phyloP scores from a whole-genome alignment of 345 rosid genomes.

The Atalantia buxifolia region DNA sequence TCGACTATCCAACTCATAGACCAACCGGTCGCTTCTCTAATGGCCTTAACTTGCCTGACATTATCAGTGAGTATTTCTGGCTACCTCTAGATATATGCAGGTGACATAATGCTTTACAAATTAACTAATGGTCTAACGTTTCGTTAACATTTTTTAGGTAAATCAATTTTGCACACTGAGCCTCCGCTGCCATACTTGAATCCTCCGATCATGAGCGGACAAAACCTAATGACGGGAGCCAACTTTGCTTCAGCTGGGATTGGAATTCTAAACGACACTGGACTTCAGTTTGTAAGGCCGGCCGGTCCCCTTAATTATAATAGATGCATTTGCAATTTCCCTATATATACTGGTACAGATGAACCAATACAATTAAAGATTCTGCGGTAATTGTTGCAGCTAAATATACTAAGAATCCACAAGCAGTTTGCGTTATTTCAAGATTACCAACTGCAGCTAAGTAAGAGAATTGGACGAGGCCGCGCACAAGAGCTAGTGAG shows the following conservation, averaged over 20 bases:
- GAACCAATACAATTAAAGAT: no score
- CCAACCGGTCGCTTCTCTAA: slow-evolving; percentile 82
- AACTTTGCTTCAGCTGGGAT: slow-evolving; percentile 93
- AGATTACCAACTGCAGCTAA: slow-evolving; percentile 50
- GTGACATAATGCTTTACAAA: no score
- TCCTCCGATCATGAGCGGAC: slow-evolving; percentile 46
- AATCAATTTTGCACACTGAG: slow-evolving; percentile 49
- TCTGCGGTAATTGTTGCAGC: slow-evolving; percentile 27
- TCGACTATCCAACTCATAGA: slow-evolving; percentile 63
- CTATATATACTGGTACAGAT: neutral
- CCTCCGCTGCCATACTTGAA: slow-evolving; percentile 73
- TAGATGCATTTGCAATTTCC: neutral
- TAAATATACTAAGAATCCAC: slow-evolving; percentile 62
- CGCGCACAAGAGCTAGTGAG: slow-evolving; percentile 44
- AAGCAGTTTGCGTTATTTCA: slow-evolving; percentile 56
- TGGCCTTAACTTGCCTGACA: slow-evolving; percentile 76
- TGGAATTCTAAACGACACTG: slow-evolving; percentile 87
- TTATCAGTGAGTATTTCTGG: slow-evolving; percentile 42
- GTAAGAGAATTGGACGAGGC: slow-evolving; percentile 45
- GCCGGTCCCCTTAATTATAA: no score
- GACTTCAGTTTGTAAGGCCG: slow-evolving; percentile 73
- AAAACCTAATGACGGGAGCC: slow-evolving; percentile 63
- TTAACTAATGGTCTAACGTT: no score
- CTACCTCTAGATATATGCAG: no score
- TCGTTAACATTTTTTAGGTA: slow-evolving; percentile 32